Evolutionary conservation across 352 stramenopile genomes (phyloP).

Genomic region (Pelagophyceae sp.): DNA sequence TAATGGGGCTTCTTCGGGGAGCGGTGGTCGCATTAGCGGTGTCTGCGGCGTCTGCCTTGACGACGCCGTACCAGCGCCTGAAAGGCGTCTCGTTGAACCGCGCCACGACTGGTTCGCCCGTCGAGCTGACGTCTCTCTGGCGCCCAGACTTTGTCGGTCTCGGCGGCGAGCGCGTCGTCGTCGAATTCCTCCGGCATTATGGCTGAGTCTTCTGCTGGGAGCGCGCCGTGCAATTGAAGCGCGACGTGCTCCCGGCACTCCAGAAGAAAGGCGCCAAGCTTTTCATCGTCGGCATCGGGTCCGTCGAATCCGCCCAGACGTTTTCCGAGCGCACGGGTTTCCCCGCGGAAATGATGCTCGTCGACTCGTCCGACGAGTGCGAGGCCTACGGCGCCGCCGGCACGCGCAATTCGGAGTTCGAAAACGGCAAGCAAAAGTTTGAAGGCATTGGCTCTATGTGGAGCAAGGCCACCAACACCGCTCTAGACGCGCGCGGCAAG

Average conservation of each 20-base stretch:
- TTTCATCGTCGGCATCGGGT: constrained; percentile 35
- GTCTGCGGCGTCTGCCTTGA: no score
- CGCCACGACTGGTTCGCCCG: constrained; percentile 22
- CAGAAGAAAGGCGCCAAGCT: constrained; percentile 22
- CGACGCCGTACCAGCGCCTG: neutral
- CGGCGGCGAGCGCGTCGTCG: constrained; percentile 29
- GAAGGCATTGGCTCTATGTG: constrained; percentile 30
- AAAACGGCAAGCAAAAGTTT: constrained; percentile 25
- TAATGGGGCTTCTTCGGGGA: no score
- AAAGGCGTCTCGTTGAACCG: constrained; percentile 19
- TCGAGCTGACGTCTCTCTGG: constrained; percentile 31
- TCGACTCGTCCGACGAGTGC: constrained; percentile 25
- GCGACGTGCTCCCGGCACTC: constrained; percentile 30
- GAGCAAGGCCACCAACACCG: constrained; percentile 30
- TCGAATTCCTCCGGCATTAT: constrained; percentile 37
- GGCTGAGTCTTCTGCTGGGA: constrained; percentile 44
- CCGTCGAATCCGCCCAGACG: constrained; percentile 29
- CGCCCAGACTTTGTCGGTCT: no score
- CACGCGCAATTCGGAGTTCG: constrained; percentile 20
- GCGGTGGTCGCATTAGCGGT: no score
- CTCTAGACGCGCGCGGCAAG: constrained; percentile 29
- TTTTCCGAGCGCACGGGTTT: constrained; percentile 33
- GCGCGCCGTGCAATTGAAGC: constrained; percentile 31
- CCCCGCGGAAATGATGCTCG: constrained; percentile 31
- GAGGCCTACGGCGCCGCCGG: constrained; percentile 13